Evolutionary conservation across 2,329 filamentous ascomycete species (phyloP), one percentile per base, ranked within the genome.

Genomic region (Botrytis medusae): DNA sequence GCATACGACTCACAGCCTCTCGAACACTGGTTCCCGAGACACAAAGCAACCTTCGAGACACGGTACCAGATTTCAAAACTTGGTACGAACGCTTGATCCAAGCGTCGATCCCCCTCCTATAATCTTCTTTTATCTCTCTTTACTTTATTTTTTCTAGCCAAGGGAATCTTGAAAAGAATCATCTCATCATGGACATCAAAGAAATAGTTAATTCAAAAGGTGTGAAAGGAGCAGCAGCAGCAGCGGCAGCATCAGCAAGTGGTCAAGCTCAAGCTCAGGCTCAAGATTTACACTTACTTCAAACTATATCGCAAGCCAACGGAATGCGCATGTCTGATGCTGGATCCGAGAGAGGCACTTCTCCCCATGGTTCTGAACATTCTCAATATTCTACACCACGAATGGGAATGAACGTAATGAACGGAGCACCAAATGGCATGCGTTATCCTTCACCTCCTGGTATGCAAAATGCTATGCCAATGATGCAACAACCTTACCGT

Each of bases 121-220:
- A 80, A 77, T 51, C 75, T 34, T 71, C 74, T 48, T 44, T 71
- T 73, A 69, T 73, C 69, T 60, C 62, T 57, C 72, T 48, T 60
- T 40, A 57, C 29, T 70, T 34, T 12, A 61, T 59, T 16, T 63
- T 32, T n/a, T 10, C 32, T 44, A 51, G 44, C 69, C 54, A 69
- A 68, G 48, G n/a, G n/a, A 57, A 57, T 57, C n/a, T 29, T 57
- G 32, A 51, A 59, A 71, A 18, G 25, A n/a, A 68, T 44, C 61
- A 63, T 64, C 67, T 63, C 72, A 76, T 67, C 51, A 82, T 82
- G 81, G 81, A 82, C 63, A 81, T 82, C 74, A 81, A 81, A 69
- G 78, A 81, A 69, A 82, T 82, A 46, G 80, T 82, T 51, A 81
- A 82, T 74, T 77, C 79, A 10, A 81, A 81, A 74, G 79, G 78